Evolutionary conservation across 2,329 filamentous ascomycete species (phyloP), one percentile per base, ranked within the genome.

Genomic region (Hymenoscyphus fraxineus): DNA sequence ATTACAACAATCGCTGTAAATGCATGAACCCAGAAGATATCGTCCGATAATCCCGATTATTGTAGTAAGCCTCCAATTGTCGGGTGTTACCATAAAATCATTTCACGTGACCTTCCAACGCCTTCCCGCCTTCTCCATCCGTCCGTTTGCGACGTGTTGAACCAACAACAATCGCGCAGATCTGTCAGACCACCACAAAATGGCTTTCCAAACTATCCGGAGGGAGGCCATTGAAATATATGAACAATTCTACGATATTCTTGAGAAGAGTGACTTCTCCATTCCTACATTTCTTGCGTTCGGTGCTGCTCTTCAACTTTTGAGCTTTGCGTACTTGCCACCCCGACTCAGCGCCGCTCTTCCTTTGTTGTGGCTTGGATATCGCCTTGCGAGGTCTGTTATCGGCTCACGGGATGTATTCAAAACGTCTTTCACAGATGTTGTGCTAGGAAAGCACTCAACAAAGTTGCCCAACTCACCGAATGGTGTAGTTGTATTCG

Each of bases 221-320:
- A 27, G 2, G 5, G 47, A 51, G 47, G 19, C n/a, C 19, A 51
- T 12, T 2, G 47, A 51, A n/a, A 27, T 51, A 3, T 51, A 27
- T 51, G 47, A 51, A 13, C 47, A 51, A 13, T 51, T 51, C 22
- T 27, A 55, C 15, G 44, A 55, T 35, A 55, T 62, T 39, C 40
- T 62, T 0, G 61, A 62, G 40, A 44, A 22, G 19, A 44, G 38
- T 31, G 61, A 62, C 38, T 58, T 62, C 19, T 62, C 55, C 6
- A 22, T 58, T 22, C 22, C 32, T 15, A 62, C 61, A 38, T 62
- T 55, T 22, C 61, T 62, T 7, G 61, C 55, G n/a, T 58, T 62
- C 22, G 61, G 61, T 12, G 55, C 61, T n/a, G 13, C 16, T 22
- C n/a, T 62, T 6, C 61, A 62, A 27, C 60, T 62, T 35, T 19